Evolutionary conservation across 2,329 filamentous ascomycete species (phyloP), one percentile per base, ranked within the genome.

Genomic region (Cadophora sp.): DNA sequence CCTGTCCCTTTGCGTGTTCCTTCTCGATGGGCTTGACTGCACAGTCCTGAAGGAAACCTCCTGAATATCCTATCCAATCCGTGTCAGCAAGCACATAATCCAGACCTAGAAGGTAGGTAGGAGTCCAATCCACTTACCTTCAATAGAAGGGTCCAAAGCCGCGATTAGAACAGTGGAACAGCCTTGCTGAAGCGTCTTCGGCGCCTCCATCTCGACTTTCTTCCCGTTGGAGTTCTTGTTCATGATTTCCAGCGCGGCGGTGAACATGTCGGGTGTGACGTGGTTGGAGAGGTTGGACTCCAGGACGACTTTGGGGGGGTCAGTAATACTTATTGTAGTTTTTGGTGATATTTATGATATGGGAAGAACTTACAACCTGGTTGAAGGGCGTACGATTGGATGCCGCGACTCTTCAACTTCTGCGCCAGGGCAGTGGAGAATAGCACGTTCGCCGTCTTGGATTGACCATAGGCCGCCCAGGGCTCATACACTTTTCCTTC

Each of bases 371-470:
- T 60, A 68, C 66, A 64, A 33, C 78, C 78, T 30, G 77, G 78
- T 50, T 79, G 75, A 43, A 78, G 33, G 14, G 75, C 73, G 47
- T 73, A 78, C 1, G 76, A 73, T 18, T 71, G 70, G 14, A 79
- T 69, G 3, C 72, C 72, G 47, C 72, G 73, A 7, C 36, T 55
- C 20, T 71, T 71, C 41, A 78, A 65, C 58, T 74, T 78, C 24
- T 77, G 69, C 0, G 75, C 75, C 16, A 79, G 65, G 4, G 62
- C 70, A 36, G 71, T 69, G 2, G 72, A 69, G 61, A 79, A 79
- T 53, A 80, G 74, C 9, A 82, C 79, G 45, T 81, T 80, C 0
- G 80, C 80, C 2, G 80, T 78, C 68, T 83, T 83, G 48, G 79
- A 80, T 68, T 81, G 80, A 0, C 75, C 78, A 68, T 83, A 83